Evolutionary conservation across 495 filamentous ascomycete species (phyloP).

Genomic region (Echria macrotheca): DNA sequence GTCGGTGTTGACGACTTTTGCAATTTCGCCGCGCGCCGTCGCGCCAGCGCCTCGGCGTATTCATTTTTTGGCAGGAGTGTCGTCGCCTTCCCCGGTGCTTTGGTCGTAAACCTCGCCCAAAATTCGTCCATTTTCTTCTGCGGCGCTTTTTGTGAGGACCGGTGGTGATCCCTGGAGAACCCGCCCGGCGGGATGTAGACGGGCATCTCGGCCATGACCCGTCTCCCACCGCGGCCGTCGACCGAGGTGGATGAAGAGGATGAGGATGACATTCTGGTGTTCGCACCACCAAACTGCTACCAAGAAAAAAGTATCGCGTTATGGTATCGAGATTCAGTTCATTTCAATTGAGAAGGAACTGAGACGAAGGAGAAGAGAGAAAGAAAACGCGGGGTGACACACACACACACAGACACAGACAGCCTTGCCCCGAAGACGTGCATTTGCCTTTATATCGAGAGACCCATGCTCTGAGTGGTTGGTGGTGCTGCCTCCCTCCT

Average conservation of each 20-base stretch:
- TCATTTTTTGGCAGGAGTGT: constrained; percentile 70
- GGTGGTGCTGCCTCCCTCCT: too few species aligned
- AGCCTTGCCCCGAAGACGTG: too few species aligned
- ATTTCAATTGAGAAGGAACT: too few species aligned
- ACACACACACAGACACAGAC: too few species aligned
- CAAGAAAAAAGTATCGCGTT: not conserved
- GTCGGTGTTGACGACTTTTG: too few species aligned
- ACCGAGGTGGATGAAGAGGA: not conserved
- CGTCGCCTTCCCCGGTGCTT: constrained; percentile 55
- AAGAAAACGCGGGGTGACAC: too few species aligned
- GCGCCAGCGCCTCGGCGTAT: constrained; percentile 61
- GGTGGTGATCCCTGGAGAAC: too few species aligned
- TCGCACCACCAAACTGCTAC: not conserved
- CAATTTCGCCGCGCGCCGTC: constrained; percentile 46
- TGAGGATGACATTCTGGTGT: constrained; percentile 1
- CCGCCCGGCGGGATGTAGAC: constrained; percentile 3
- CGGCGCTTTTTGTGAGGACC: constrained; percentile 55
- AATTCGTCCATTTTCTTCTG: constrained; percentile 71
- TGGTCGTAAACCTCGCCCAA: constrained; percentile 71
- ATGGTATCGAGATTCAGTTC: too few species aligned
- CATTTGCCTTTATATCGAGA: too few species aligned
- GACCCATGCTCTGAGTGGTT: too few species aligned
- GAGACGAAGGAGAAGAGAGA: too few species aligned
- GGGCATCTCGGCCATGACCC: constrained; percentile 22
- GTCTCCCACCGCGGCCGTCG: constrained; percentile 5